Evolutionary conservation across 345 rosid genomes (phyloP), one percentile per base, ranked within the genome.

Genomic region (Dovyalis caffra): DNA sequence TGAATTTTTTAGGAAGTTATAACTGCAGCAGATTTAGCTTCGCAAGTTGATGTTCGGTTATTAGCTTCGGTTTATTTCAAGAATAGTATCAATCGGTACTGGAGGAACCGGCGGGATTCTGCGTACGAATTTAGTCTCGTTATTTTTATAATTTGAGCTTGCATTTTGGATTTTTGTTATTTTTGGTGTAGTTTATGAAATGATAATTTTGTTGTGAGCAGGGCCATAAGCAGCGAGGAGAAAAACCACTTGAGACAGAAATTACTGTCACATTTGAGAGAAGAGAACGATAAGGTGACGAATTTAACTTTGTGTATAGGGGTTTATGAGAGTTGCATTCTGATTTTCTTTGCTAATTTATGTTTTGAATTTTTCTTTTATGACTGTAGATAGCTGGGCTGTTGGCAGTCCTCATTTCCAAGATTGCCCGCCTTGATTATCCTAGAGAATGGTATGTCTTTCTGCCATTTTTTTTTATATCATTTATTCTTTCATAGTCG

Each of bases 401-500:
- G 91, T 78, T 93, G 79, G 94, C 98, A 68, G 98, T 95, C 71
- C 92, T 93, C 56, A 81, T 93, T 72, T 93, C 99, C 45, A 93
- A 88, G 83, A 91, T 93, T 81, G 95, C 97, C 62, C 99, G 97
- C 56, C 85, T 93, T 70, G 99, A 95, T 85, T 95, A 95, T 90
- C 99, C 98, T 21, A 89, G 85, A 81, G 99, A 95, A 80, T 95
- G 97, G 97, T 88, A 82, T 14, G 32, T 45, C 28, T 76, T 71
- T 49, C 28, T 11, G 60, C 21, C 25, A 16, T 47, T 34, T 18
- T 61, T 70, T 29, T 64, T 14, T 43, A 47, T 64, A 65, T 5
- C n/a, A 35, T 43, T 45, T 45, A 14, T 43, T 20, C 34, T 53
- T 75, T 68, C 9, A 31, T 18, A 61, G 56, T 28, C 6, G 14